phyloP scores from a whole-genome alignment of 345 rosid species.

The Aquilaria malaccensis region DNA sequence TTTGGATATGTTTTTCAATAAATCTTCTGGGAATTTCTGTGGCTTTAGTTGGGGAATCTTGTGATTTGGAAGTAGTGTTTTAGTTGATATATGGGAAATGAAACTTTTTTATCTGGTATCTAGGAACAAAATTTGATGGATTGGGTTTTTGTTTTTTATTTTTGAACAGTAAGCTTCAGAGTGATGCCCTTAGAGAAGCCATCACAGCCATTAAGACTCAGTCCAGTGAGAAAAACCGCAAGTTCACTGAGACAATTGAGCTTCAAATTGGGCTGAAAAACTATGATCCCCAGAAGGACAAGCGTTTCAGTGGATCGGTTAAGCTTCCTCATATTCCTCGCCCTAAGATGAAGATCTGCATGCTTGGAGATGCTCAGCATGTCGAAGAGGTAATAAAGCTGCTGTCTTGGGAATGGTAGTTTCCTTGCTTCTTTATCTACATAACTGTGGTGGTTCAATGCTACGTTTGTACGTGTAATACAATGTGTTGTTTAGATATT shows the following conservation, averaged over 20 bases:
- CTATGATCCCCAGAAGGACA: slow-evolving; percentile 81
- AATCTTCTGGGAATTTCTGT: too few species aligned
- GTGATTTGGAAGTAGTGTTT: too few species aligned
- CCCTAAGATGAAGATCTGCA: slow-evolving; percentile 62
- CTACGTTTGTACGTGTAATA: not conserved
- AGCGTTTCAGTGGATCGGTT: slow-evolving; percentile 39
- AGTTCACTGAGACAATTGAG: slow-evolving; percentile 70
- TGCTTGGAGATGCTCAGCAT: slow-evolving; percentile 69
- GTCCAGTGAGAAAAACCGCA: slow-evolving; percentile 45
- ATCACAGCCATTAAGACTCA: slow-evolving; percentile 32
- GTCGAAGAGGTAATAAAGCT: slow-evolving; percentile 41
- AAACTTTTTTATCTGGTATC: too few species aligned
- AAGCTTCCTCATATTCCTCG: slow-evolving; percentile 61
- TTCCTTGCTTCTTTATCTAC: not conserved
- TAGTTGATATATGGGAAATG: too few species aligned
- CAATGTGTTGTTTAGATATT: not conserved
- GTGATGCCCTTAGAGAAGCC: slow-evolving; percentile 65
- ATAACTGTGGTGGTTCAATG: not conserved
- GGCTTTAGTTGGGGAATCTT: too few species aligned
- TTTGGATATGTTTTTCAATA: too few species aligned
- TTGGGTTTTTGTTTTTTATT: not conserved
- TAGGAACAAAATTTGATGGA: too few species aligned
- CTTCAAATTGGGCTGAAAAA: slow-evolving; percentile 78
- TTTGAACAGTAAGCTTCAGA: slow-evolving; percentile 53
- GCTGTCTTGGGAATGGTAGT: too few species aligned